phyloP scores from a whole-genome alignment of 2,329 filamentous ascomycete species.

The Madurella fahalii region DNA sequence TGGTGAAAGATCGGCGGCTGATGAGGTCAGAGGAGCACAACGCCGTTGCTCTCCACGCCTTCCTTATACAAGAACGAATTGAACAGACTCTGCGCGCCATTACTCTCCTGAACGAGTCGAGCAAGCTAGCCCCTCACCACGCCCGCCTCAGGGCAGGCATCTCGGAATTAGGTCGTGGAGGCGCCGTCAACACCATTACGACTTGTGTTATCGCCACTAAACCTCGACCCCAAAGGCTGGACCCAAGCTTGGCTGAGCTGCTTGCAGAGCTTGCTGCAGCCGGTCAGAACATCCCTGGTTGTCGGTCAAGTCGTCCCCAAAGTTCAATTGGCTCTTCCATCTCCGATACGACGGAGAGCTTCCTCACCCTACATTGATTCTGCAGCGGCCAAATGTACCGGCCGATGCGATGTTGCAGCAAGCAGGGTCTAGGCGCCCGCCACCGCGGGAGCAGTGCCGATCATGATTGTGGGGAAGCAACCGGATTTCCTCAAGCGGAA shows the following conservation, averaged over 20 bases:
- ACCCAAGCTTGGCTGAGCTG: neutral
- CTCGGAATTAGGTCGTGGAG: neutral
- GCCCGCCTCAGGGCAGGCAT: neutral
- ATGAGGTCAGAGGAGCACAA: too few relatives aligned
- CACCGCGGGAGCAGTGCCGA: conserved; percentile 1
- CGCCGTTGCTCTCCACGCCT: too few relatives aligned
- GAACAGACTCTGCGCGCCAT: neutral
- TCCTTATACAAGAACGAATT: conserved; percentile 1
- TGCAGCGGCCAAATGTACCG: neutral
- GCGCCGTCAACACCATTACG: neutral
- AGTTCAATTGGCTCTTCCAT: conserved; percentile 12
- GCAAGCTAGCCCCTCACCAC: conserved; percentile 6
- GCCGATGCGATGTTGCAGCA: conserved; percentile 4
- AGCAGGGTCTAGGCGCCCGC: neutral
- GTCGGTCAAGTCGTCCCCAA: conserved; percentile 1
- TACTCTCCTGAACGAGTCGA: conserved; percentile 3
- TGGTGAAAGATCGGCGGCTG: neutral
- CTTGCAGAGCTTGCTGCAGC: conserved; percentile 9
- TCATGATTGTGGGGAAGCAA: conserved; percentile 8
- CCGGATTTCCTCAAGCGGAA: conserved; percentile 15
- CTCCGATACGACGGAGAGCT: neutral
- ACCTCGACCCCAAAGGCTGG: neutral
- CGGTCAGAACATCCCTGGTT: conserved; percentile 11
- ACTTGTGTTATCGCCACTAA: neutral
- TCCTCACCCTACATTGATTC: neutral